Conservation (phyloP, 1,139 yeast species). For the Wickerhamomyces sp. region DNA sequence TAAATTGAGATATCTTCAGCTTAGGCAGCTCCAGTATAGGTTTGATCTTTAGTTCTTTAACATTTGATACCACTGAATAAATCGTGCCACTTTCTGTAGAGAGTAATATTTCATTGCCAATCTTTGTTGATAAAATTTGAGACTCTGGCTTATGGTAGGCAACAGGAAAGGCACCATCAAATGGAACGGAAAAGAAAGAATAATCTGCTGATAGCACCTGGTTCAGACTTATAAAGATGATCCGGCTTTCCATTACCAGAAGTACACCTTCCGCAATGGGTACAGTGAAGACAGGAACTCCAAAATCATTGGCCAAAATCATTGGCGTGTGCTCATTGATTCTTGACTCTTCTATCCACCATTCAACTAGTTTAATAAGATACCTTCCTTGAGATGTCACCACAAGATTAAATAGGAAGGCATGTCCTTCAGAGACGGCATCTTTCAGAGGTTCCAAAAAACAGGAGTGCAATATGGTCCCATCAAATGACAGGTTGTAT, state of each 20-base stretch:
- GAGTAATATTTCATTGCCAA: slow-evolving; percentile 35
- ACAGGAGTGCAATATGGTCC: slow-evolving; percentile 39
- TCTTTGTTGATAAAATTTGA: slow-evolving; percentile 12
- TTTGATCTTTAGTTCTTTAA: slow-evolving; percentile 5
- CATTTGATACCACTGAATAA: slow-evolving; percentile 29
- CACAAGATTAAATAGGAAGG: slow-evolving; percentile 32
- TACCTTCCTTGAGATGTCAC: slow-evolving; percentile 37
- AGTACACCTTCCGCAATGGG: slow-evolving; percentile 34
- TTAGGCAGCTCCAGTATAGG: slow-evolving; percentile 17
- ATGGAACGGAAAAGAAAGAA: slow-evolving; percentile 25
- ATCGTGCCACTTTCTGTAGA: slow-evolving; percentile 41
- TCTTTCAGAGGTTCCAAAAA: slow-evolving; percentile 34
- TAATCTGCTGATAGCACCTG: slow-evolving; percentile 43
- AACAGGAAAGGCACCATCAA: slow-evolving; percentile 36
- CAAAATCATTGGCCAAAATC: slow-evolving; percentile 37
- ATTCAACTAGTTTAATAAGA: slow-evolving; percentile 36
- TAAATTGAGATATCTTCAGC: slow-evolving; percentile 14
- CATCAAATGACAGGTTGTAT: slow-evolving; percentile 39
- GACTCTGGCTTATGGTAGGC: slow-evolving; percentile 30
- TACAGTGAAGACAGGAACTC: slow-evolving; percentile 37
- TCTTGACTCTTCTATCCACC: slow-evolving; percentile 33
- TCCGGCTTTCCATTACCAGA: slow-evolving; percentile 32
- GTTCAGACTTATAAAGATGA: slow-evolving; percentile 12
- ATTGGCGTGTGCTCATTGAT: slow-evolving; percentile 29
- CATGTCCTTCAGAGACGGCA: slow-evolving; percentile 22